Conservation (phyloP, 371 early-diverging fungal species). For the Mortierella sp. region DNA sequence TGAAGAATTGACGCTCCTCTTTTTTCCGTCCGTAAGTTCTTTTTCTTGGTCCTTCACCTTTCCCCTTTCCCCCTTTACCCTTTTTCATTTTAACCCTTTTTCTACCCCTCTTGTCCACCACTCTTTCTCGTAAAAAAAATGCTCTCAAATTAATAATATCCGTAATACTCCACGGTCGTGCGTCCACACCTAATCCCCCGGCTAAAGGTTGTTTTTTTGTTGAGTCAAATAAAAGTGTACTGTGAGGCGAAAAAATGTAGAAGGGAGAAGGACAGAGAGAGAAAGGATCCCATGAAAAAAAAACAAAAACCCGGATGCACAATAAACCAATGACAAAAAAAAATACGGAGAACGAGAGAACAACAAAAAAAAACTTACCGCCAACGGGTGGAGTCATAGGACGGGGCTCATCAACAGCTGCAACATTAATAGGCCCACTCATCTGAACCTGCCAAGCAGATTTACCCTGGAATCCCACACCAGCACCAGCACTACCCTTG, state of each 20-base stretch:
- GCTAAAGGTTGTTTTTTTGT: not conserved
- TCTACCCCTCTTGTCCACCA: not conserved
- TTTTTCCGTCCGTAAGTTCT: not conserved
- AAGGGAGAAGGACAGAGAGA: not conserved
- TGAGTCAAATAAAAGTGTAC: not conserved
- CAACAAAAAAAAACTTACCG: constrained; percentile 28
- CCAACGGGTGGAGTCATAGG: constrained; percentile 41
- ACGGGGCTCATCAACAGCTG: constrained; percentile 28
- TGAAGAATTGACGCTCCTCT: not conserved
- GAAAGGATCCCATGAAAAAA: not conserved
- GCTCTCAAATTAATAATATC: constrained; percentile 14
- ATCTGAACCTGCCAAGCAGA: constrained; percentile 59
- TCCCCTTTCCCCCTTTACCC: not conserved
- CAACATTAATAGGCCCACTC: constrained; percentile 48
- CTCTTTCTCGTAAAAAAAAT: not conserved
- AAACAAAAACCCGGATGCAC: not conserved
- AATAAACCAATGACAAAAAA: not conserved
- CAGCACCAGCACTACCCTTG: constrained; percentile 50
- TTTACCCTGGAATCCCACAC: constrained; percentile 78
- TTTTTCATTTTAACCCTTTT: not conserved
- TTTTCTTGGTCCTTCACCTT: not conserved
- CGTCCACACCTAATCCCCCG: not conserved
- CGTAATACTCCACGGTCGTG: not conserved
- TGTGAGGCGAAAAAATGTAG: not conserved
- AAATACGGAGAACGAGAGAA: not conserved